phyloP scores from a whole-genome alignment of 306 rosid genomes.

The Senna siamea region DNA sequence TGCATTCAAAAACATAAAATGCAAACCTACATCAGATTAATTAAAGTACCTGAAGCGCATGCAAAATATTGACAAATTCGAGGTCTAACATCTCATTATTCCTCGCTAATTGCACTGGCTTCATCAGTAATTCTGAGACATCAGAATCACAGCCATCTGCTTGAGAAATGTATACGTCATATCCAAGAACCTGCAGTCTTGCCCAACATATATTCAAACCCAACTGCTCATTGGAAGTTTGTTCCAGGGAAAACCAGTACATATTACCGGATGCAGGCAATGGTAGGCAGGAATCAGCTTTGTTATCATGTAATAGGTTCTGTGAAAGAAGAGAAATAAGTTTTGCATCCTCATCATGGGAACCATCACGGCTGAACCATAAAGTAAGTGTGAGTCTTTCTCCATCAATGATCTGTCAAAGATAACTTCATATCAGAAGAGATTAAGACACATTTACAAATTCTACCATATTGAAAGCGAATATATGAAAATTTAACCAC shows the following conservation, averaged over 20 bases:
- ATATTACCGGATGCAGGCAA: conserved; percentile 78
- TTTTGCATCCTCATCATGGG: conserved; percentile 85
- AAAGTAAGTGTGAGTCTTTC: conserved; percentile 92
- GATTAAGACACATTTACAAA: conserved; percentile 29
- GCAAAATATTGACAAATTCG: conserved; percentile 77
- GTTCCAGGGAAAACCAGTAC: conserved; percentile 84
- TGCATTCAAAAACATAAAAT: background rate
- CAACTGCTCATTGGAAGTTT: conserved; percentile 42
- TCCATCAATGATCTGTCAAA: conserved; percentile 74
- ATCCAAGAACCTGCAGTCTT: conserved; percentile 77
- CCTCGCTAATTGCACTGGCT: conserved; percentile 58
- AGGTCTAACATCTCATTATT: conserved; percentile 60
- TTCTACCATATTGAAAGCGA: background rate
- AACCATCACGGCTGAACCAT: conserved; percentile 87
- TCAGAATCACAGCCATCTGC: conserved; percentile 47
- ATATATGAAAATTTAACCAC: conserved; percentile 8
- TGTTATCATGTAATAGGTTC: conserved; percentile 42
- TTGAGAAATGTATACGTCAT: conserved; percentile 51
- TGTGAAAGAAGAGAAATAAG: conserved; percentile 76
- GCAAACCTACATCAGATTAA: background rate
- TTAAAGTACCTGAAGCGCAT: conserved; percentile 84
- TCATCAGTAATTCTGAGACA: conserved; percentile 53
- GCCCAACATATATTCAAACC: conserved; percentile 93
- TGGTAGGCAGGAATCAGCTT: conserved; percentile 58
- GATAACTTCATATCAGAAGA: conserved; percentile 41